Base-by-base conservation (phyloP, 108 stramenopile species). In the Nitzschia sp. region DNA sequence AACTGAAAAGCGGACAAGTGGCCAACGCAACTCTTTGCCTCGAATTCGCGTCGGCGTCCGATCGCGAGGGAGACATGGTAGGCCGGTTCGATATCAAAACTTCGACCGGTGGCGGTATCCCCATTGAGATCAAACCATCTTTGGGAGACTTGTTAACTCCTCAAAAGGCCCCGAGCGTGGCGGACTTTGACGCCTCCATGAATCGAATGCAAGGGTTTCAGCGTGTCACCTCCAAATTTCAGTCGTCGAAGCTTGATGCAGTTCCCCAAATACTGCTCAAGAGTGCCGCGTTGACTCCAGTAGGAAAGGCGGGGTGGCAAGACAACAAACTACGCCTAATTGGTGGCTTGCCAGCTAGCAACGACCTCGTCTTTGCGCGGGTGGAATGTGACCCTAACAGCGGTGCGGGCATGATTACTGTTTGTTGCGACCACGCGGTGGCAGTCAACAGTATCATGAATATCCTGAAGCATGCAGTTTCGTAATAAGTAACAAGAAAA, bases 361-460 rank as follows among this genome's bases (percentile, higher is more conserved):
- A 66, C 5, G 83, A 85, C 21, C 61, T 57, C 17, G 85, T 94
- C 21, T 84, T 77, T 66, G 77, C 79, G 21, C 26, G 68, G 8
- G 64, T 94, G 17, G 66, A 84, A 26, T 78, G 68, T 48, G 78
- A 84, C 61, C 22, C 69, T 8, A 59, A 19, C 22, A 80, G 60
- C 35, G 85, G 76, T 29, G n/a, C 62, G 29, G 86, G 83, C 15
- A 76, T 75, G 17, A 76, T 90, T 27, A 62, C 60, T 46, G 85
- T 90, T n/a, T 89, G 88, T 63, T 86, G 87, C 58, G 87, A 91
- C 41, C 75, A 89, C 71, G 87, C 86, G 0, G 71, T 91, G 76
- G 89, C 85, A 15, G 69, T 74, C 11, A 89, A 86, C 63, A 86
- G 73, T 58, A 82, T 92, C 41, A 38, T 79, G 32, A 82, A 69